These are phyloP conservation scores for Bassia scoparia DNA, from an alignment of 148 eudicot genomes.

Conservation along the genomic window DNA sequence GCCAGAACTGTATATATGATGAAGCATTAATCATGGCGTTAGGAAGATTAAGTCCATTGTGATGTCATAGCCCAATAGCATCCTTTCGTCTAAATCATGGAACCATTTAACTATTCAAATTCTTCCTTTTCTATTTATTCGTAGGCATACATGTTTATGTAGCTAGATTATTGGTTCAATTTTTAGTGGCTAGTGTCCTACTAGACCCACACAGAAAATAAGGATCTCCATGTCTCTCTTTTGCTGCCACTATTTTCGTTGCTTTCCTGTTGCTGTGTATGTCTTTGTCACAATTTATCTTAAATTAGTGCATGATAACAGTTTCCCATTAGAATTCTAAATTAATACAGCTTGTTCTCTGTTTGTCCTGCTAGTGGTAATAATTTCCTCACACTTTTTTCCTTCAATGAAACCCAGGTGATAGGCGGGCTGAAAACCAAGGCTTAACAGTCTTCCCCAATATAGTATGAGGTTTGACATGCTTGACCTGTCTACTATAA, in stretches of 20 bases:
- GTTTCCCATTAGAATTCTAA: slow-evolving; percentile 5
- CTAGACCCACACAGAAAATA: slow-evolving; percentile 12
- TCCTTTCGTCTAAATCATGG: not conserved
- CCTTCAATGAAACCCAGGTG: not conserved
- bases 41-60: slow-evolving; percentile 6
- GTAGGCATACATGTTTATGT: not conserved
- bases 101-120: not conserved
- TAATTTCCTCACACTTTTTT: slow-evolving; percentile 4
- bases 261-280: slow-evolving; percentile 7
- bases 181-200: slow-evolving; percentile 5
- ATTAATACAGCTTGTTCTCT: slow-evolving; percentile 5
- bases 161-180: not conserved
- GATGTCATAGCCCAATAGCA: slow-evolving; percentile 18
- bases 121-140: not conserved
- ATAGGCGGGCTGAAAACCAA: not conserved
- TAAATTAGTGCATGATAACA: slow-evolving; percentile 14
- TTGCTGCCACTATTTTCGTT: slow-evolving; percentile 14
- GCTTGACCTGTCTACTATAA: not conserved
- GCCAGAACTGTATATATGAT: slow-evolving; percentile 8
- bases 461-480: not conserved
- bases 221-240: slow-evolving; percentile 13
- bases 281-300: slow-evolving; percentile 18
- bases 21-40: slow-evolving; percentile 14
- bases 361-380: not conserved
- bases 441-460: not conserved